A percentile compares a stretch with the other conserved stretches of the same genome.
phyloP scores from a whole-genome alignment of 202 grass and related monocot species.

The Saccharum hybrid region DNA sequence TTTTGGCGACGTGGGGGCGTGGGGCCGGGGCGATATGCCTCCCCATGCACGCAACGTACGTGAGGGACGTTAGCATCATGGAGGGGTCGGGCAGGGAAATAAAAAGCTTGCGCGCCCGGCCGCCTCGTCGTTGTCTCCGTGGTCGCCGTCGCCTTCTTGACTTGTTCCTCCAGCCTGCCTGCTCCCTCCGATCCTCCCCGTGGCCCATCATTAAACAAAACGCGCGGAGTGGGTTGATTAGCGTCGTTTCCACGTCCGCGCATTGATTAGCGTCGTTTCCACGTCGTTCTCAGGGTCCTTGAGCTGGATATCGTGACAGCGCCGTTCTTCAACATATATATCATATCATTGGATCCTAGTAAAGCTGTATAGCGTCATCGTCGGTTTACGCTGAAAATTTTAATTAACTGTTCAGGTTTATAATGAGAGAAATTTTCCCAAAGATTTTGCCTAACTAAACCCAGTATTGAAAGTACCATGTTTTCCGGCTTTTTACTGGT shows the following conservation, averaged over 20 bases:
- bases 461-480: no score
- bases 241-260: no score
- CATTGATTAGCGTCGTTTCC: background rate
- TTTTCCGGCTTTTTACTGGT: no score
- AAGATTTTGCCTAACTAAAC: background rate
- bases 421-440: background rate
- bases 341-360: background rate
- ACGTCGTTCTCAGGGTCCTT: slow-evolving; percentile 31
- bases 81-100: no score
- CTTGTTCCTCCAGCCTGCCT: slow-evolving; percentile 34
- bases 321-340: background rate
- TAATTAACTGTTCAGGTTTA: background rate
- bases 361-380: no score
- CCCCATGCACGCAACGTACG: slow-evolving; percentile 87
- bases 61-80: slow-evolving; percentile 48
- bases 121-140: background rate
- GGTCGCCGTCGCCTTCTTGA: slow-evolving; percentile 12
- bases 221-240: slow-evolving; percentile 10
- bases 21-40: slow-evolving; percentile 37
- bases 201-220: slow-evolving; percentile 30
- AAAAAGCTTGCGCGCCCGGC: background rate
- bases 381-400: background rate
- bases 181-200: slow-evolving; percentile 4
- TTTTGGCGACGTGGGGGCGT: slow-evolving; percentile 41
- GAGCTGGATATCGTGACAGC: slow-evolving; percentile 9